Evolutionary conservation across 495 filamentous ascomycete genomes (phyloP), one percentile per base, ranked within the genome.

Genomic region (Trichoderma reesei): DNA sequence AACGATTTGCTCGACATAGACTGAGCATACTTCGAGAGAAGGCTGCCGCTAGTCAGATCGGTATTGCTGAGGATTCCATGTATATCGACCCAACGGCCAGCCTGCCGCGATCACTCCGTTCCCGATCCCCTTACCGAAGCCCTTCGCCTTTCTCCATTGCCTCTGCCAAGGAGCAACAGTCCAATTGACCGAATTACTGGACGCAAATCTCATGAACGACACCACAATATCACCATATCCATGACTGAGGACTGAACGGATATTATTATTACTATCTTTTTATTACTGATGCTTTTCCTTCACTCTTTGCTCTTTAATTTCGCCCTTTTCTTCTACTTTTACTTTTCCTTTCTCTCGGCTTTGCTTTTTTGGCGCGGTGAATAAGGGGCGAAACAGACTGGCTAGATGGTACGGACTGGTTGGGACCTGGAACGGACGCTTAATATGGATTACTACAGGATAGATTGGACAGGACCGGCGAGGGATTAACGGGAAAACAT

Each of bases 11-110:
- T 34, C 41, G 10, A 20, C 31, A 34, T 26, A 75, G 73, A 64
- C 67, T 81, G 41, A 64, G 69, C 26, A 63, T 72, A 51, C 68
- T 79, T 54, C 78, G 79, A 62, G 74, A 79, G 64, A 74, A 78
- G 67, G 79, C 74, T 36, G 73, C 72, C 10, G 74, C 76, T 34
- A 65, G 70, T 59, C 71, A 72, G 41, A 62, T 77, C 59, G 73
- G 72, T 46, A 62, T 73, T 54, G 67, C 69, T 60, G 69, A 68
- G 26, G 46, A 64, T 31, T 36, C 61, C 64, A 44, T 64, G 42
- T 67, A 61, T 54, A 31, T 54, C 67, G 51, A 51, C 41, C 44
- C 70, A 10, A 33, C 51, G n/a, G 16, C 51, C 10, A 34, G 51
- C 59, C 13, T 10, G 38, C 56, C 14, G 26, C 41, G 51, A n/a